Evolutionary conservation across 495 filamentous ascomycete species (phyloP), one percentile per base, ranked within the genome.

Genomic region (Lasiosphaeria miniovina): DNA sequence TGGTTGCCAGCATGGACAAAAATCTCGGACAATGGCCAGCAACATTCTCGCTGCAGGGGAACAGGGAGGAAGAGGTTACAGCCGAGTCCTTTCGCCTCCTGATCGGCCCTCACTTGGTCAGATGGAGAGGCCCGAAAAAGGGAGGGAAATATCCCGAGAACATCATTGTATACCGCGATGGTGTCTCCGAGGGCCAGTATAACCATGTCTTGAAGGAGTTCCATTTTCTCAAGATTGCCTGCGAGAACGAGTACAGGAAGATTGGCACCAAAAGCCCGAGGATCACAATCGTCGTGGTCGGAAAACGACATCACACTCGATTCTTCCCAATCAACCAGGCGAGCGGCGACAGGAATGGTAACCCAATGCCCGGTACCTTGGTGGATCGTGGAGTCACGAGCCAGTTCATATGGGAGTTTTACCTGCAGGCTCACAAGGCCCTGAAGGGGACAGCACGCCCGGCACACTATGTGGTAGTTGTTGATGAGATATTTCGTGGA

Each of bases 241-340:
- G 40, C 38, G 33, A 6, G 15, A 35, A n/a, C 3, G 10, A 24
- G 12, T 54, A 54, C 40, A 11, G 4, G 24, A 32, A 51, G 17
- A 34, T 12, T 14, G 31, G 15, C 5, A 5, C 43, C 3, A n/a
- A 34, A 14, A 84, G 11, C 1, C 45, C 88, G 0, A 79, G 76
- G 55, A 74, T 88, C 6, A 73, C 80, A 2, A 73, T 88, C 51
- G 70, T 88, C 32, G 72, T 89, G 35, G 84, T 86, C 3, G 88
- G 88, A 43, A 94, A 96, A 68, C 82, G 92, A 14, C 91, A 96
- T 67, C 88, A 95, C 64, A 93, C 88, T 1, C 87, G 91, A 3
- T 93, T 96, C 75, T 95, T 88, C 68, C 70, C 71, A 5, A 64
- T 63, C 0, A 15, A 10, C 3, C 6, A 55, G 40, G 33, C 6